These are phyloP conservation scores for Linnemannia zychae DNA, from an alignment of 192 early-diverging fungal genomes.

Conservation along the genomic window DNA sequence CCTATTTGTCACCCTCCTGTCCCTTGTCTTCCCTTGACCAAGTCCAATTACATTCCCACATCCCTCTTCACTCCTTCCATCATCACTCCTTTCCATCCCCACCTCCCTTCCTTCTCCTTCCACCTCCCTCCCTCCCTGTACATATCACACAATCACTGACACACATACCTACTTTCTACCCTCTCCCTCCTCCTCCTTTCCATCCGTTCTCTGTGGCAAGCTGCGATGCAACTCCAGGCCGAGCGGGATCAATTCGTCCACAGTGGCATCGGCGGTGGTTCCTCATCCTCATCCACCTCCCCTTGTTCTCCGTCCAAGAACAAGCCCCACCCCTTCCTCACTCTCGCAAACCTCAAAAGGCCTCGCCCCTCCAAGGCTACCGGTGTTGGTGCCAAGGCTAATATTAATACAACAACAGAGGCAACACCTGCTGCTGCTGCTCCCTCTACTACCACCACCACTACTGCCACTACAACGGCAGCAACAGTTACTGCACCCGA, in stretches of 20 bases:
- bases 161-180: not conserved
- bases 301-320: conserved; percentile 36
- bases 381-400: not conserved
- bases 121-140: not conserved
- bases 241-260: conserved; percentile 53
- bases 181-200: not conserved
- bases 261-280: conserved; percentile 46
- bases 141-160: not conserved
- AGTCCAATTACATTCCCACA: not conserved
- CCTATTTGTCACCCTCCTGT: not conserved
- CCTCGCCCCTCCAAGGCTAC: not conserved
- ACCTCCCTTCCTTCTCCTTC: not conserved
- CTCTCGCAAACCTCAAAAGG: conserved; percentile 38
- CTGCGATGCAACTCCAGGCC: conserved; percentile 48
- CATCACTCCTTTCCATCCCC: not conserved
- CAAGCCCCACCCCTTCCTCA: conserved; percentile 15
- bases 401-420: not conserved
- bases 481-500: not conserved
- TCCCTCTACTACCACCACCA: not conserved
- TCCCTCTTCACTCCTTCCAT: not conserved
- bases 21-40: not conserved
- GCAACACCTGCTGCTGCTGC: not conserved
- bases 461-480: not conserved
- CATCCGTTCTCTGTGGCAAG: not conserved
- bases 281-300: conserved; percentile 36